A percentile compares a stretch with the other conserved stretches of the same genome.
Evolutionary conservation across 768 basidiomycete species (phyloP).

Genomic region (Amanita rubescens): DNA sequence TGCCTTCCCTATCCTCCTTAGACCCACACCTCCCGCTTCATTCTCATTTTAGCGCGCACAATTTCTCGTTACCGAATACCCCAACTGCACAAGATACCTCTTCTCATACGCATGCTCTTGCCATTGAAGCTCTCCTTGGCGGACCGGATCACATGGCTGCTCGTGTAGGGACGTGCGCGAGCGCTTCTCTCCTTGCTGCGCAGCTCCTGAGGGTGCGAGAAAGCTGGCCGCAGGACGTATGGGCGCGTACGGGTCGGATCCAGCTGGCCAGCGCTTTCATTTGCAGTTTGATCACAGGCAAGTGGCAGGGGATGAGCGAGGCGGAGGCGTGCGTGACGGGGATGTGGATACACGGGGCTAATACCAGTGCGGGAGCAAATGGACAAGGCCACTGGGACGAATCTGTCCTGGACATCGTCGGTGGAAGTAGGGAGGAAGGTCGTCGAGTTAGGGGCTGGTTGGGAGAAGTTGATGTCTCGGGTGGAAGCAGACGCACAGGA

Average conservation of each 20-base stretch:
- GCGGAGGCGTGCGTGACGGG: constrained; percentile 75
- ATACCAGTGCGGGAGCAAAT: constrained; percentile 16
- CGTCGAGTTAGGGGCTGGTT: constrained; percentile 69
- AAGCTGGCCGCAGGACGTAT: constrained; percentile 68
- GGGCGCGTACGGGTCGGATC: constrained; percentile 69
- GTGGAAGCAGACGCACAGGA: constrained; percentile 56
- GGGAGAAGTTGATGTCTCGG: constrained; percentile 71
- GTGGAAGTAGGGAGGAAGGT: constrained; percentile 68
- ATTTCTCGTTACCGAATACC: constrained; percentile 66
- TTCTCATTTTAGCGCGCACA: constrained; percentile 57
- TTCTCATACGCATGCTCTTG: constrained; percentile 69
- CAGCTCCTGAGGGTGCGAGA: constrained; percentile 77
- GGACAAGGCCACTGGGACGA: constrained; percentile 71
- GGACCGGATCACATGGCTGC: constrained; percentile 72
- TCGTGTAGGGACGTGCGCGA: constrained; percentile 68
- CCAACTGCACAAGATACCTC: constrained; percentile 77
- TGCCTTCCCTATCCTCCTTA: constrained; percentile 63
- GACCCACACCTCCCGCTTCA: constrained; percentile 67
- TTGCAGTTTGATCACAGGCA: constrained; percentile 61
- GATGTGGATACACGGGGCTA: constrained; percentile 63
- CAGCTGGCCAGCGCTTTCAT: constrained; percentile 75
- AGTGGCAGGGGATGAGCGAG: constrained; percentile 66
- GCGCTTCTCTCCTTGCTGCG: constrained; percentile 63
- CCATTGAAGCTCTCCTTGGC: constrained; percentile 68
- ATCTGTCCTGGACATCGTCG: constrained; percentile 67